Evolutionary conservation across 2,329 filamentous ascomycete genomes (phyloP).

Genomic region (Chaetomiaceae sp.): DNA sequence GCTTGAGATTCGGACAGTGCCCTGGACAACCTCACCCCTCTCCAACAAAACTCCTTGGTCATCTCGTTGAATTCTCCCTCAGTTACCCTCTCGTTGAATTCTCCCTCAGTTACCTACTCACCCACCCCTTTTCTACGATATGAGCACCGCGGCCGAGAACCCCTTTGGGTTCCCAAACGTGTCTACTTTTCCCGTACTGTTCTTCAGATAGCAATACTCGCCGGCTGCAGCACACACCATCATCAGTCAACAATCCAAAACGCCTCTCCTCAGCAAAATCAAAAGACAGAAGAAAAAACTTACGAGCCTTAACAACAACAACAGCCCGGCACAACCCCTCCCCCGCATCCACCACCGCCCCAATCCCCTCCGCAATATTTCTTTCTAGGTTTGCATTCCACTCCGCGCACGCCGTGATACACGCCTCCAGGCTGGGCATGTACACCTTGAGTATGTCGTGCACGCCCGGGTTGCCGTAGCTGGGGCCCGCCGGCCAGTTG

Average conservation of each 20-base stretch:
- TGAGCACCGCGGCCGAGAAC: conserved; percentile 17
- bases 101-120: too few species aligned
- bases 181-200: conserved; percentile 20
- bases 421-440: conserved; percentile 21
- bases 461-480: conserved; percentile 16
- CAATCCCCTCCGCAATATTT: not conserved
- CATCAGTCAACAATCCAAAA: not conserved
- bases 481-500: conserved; percentile 19
- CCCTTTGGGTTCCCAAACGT: conserved; percentile 9
- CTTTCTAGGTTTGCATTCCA: conserved; percentile 12
- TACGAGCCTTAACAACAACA: conserved; percentile 20
- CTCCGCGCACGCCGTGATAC: conserved; percentile 21
- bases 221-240: conserved; percentile 4
- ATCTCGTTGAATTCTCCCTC: too few species aligned
- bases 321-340: not conserved
- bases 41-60: too few species aligned
- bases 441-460: conserved; percentile 24
- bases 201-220: conserved; percentile 26
- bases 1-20: too few species aligned
- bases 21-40: too few species aligned
- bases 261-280: not conserved
- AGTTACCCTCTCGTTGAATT: too few species aligned
- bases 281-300: not conserved
- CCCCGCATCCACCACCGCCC: not conserved
- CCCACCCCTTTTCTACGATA: too few species aligned